Base-by-base conservation (phyloP, 331 rosid species). In the Spiraea crenata region DNA sequence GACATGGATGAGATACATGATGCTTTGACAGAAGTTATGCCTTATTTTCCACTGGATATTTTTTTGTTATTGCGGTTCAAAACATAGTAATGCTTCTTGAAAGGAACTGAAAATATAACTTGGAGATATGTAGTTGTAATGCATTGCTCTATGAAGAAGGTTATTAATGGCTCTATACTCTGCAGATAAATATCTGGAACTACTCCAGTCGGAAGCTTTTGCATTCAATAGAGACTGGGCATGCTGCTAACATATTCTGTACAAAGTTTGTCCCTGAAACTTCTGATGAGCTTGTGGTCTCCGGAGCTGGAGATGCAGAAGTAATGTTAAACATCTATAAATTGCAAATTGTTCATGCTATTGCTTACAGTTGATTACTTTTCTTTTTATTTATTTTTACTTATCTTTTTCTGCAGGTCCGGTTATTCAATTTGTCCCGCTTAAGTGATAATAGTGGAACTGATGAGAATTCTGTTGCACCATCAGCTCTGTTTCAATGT, bases 271-370 rank as follows among this genome's bases (percentile, higher is more conserved):
- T 95, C 17, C 99, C 98, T 35, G 99, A 91, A 82, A 95, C 96
- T 67, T 86, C 93, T 34, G 96, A 91, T 81, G 98, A 95, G 80
- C 95, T 95, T 78, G 99, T 95, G 55, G 96, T 68, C 65, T 95
- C 99, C 25, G 99, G 98, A 68, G 99, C 99, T 52, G 99, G 96
- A 80, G 99, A 95, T 85, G 90, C 96, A 69, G 98, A 91, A 87
- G 99, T 95, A 86, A 74, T 83, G 55, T 72, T 67, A 71, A 73
- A 45, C 35, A 64, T 64, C 45, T 51, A 40, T 65, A 25, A 37
- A 71, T 42, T 7, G 73, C 20, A 49, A 71, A 41, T n/a, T 13
- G 45, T 51, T 58, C 19, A 56, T 67, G 44, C 12, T 17, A 12
- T 72, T 77, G 38, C 71, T 52, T 67, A 62, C 67, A 78, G 78